Conservation (phyloP, 805 yeast species). For the Saitoella complicata region DNA sequence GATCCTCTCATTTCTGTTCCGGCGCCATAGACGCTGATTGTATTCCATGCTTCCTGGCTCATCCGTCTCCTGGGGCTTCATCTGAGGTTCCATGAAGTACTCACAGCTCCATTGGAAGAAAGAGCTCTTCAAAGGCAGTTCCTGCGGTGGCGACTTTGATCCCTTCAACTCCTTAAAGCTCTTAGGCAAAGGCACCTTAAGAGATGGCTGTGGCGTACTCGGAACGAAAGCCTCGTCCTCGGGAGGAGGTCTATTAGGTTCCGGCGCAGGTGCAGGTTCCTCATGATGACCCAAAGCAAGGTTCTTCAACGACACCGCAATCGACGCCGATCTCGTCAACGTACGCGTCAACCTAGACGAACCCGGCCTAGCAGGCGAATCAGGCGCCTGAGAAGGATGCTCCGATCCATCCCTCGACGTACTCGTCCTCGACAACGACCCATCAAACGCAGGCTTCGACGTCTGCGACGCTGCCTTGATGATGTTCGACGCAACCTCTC, state of each 20-base stretch:
- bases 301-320: slow-evolving; percentile 15
- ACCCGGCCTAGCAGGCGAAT: background rate
- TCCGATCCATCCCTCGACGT: too few relatives aligned
- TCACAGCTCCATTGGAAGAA: slow-evolving; percentile 42
- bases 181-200: background rate
- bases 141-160: background rate
- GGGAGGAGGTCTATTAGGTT: slow-evolving; percentile 9
- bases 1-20: slow-evolving; percentile 73
- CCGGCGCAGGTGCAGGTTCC: slow-evolving; percentile 3
- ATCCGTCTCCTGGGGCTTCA: slow-evolving; percentile 67
- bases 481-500: slow-evolving; percentile 40
- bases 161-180: background rate
- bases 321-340: slow-evolving; percentile 15
- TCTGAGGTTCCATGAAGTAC: slow-evolving; percentile 91
- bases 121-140: slow-evolving; percentile 20
- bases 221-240: slow-evolving; percentile 14
- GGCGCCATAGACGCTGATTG: slow-evolving; percentile 69
- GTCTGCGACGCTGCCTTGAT: slow-evolving; percentile 3
- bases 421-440: too few relatives aligned
- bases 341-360: slow-evolving; percentile 10
- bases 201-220: slow-evolving; percentile 13
- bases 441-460: background rate
- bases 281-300: slow-evolving; percentile 11
- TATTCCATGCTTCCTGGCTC: slow-evolving; percentile 86
- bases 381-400: background rate